Base-by-base conservation (phyloP, 140 eudicot genomes). In the Anethum foeniculum region DNA sequence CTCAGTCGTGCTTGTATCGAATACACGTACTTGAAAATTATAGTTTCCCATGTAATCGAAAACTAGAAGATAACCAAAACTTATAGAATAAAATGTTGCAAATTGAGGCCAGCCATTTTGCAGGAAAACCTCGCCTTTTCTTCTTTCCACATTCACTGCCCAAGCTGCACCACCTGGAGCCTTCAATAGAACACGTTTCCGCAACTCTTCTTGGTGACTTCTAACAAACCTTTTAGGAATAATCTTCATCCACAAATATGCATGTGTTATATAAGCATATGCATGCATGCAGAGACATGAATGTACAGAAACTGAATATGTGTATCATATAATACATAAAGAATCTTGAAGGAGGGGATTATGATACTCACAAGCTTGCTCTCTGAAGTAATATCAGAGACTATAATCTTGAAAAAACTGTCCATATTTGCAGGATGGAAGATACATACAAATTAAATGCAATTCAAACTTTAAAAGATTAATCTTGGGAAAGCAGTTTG, bases 1-100 rank as follows among this genome's bases (percentile, higher is more conserved):
- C 60, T 86, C 89, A n/a, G 76, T n/a, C 73, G 85, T 85, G 74
- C 67, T 83, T n/a, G 25, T 12, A 34, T 81, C 85, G 7, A 77
- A 76, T 12, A 86, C 81, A 36, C 52, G 2, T 0, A 86, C 89
- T 71, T 41, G 13, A 36, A 86, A 86, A 3, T 32, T 51, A 43
- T 68, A 80, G 41, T 79, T 19, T 68, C 71, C 86, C 5, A 44
- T 28, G 43, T 67, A 86, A 41, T 36, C n/a, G 23, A 86, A 86
- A 36, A 80, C 32, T 67, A 86, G 58, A 7, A 80, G 23, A 41
- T 76, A 62, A 14, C 82, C 82, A 6, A 39, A 65, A 6, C 48
- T 19, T 39, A 86, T 25, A 18, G 75, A 71, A 72, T 83, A 78
- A 32, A 34, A 74, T 39, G 28, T 76, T 48, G 72, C 65, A 18